Evolutionary conservation across 441 rosid species (phyloP), one percentile per base, ranked within the genome.

Genomic region (Gossypium schwendimanii): DNA sequence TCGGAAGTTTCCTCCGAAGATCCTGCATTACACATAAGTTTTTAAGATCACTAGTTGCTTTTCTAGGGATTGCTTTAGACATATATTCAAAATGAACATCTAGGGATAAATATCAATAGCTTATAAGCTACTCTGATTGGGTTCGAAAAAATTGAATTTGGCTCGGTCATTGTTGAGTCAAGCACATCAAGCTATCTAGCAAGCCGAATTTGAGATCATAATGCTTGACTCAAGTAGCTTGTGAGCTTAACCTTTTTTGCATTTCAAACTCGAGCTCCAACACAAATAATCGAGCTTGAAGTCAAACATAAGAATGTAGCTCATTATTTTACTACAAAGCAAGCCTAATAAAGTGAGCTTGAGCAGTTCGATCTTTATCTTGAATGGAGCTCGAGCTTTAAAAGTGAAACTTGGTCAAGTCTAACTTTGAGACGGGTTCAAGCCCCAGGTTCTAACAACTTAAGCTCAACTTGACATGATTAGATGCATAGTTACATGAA

Each of bases 1-100:
- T 97, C 0, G 98, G 99, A 71, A 93, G 99, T 84, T 93, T 91
- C 82, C 99, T 86, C 74, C 97, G 82, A 21, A 96, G 89, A 74
- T 96, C 99, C 98, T 96, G 86, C 83, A 81, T 63, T 6, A 18
- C 24, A 14, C 21, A 23, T 28, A 18, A 4, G 14, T 24, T 21
- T 49, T 5, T 18, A 33, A 71, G 31, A 41, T 45, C 49, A 45
- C 45, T 12, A 50, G 60, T 50, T 68, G 5, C 23, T 10, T 68
- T 26, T 15, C 18, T n/a, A 50, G 4, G 71, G 59, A 53, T 8
- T 66, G 6, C 14, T 26, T 23, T 47, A 47, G 8, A 26, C n/a
- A 26, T 24, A 14, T 15, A 28, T 15, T 26, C 24, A 3, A 67
- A 44, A 67, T 26, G 41, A 2, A 15, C n/a, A 49, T 41, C 66